Evolutionary conservation across 352 stramenopile genomes (phyloP), one percentile per base, ranked within the genome.

Genomic region (Globisporangium paroecandrum): DNA sequence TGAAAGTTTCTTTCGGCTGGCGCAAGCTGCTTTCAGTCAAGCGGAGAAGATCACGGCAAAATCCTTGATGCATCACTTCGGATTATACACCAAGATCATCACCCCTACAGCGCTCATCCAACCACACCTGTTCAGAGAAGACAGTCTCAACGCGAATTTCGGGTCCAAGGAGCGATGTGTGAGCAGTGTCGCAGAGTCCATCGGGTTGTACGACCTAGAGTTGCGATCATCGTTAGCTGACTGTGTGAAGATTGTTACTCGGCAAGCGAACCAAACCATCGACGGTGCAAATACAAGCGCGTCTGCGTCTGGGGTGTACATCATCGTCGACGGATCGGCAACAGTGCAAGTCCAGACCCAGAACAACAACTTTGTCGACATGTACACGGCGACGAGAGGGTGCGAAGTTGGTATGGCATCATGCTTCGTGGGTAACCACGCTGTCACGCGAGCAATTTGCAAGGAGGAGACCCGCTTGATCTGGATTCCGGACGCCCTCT

Each of bases 61-160:
- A 55, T 88, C 88, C 8, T 64, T 96, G 7, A 79, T 94, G 25
- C 83, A 96, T 59, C 87, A 96, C 58, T 96, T 96, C 70, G 88
- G 88, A 9, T 61, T 94, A 8, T 67, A 71, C 7, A 68, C 71
- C 0, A 76, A 81, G 65, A 81, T 87, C n/a, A 69, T 87, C 34
- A 66, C 69, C 15, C 71, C 73, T 0, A 64, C 55, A 10, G 70
- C 77, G 2, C 62, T 89, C 0, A 66, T 93, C 18, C 58, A 70
- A 10, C 64, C 66, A 3, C 36, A 74, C 22, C n/a, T 79, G 27
- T 15, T 78, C 53, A 65, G 72, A 56, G 58, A 65, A 15, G 41
- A 41, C 12, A 36, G 59, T 5, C 47, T 32, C 5, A 56, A 65
- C 18, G 62, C 69, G 1, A 58, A 29, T 12, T 51, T 56, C n/a